Percentiles rank a stretch among this genome's conserved stretches.
These are phyloP conservation scores for Lyophyllum shimeji DNA, from an alignment of 768 basidiomycete species.

Conservation along the genomic window DNA sequence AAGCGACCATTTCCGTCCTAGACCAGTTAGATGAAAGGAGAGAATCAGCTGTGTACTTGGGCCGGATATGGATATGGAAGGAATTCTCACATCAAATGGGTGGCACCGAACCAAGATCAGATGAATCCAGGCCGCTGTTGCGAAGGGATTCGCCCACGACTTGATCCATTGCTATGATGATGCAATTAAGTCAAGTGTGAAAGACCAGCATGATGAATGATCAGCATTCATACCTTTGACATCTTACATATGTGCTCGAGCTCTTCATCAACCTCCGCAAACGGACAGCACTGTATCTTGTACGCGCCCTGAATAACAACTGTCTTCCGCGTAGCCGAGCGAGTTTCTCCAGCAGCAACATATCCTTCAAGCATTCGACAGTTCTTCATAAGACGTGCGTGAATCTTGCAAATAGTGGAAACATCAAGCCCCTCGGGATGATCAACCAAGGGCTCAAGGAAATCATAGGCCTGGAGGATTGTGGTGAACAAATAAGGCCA, in stretches of 20 bases:
- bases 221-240: constrained; percentile 32
- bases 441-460: too few relatives aligned
- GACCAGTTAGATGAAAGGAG: neutral
- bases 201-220: too few relatives aligned
- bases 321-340: constrained; percentile 24
- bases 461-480: too few relatives aligned
- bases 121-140: constrained; percentile 31
- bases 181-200: too few relatives aligned
- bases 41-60: too few relatives aligned
- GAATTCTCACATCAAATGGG: constrained; percentile 27
- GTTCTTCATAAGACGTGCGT: constrained; percentile 27
- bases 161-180: constrained; percentile 27
- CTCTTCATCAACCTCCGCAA: constrained; percentile 27
- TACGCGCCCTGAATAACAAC: constrained; percentile 24
- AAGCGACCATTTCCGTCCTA: constrained; percentile 33
- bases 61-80: neutral
- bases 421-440: constrained; percentile 11
- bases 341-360: constrained; percentile 25
- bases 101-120: constrained; percentile 27
- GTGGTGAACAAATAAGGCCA: too few relatives aligned
- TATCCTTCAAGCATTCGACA: constrained; percentile 18
- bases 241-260: constrained; percentile 28
- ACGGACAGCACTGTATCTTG: constrained; percentile 28
- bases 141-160: constrained; percentile 27
- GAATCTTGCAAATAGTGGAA: constrained; percentile 24